These are phyloP conservation scores for Bisporella sp. DNA, from an alignment of 2,329 filamentous ascomycete genomes.

Conservation along the genomic window DNA sequence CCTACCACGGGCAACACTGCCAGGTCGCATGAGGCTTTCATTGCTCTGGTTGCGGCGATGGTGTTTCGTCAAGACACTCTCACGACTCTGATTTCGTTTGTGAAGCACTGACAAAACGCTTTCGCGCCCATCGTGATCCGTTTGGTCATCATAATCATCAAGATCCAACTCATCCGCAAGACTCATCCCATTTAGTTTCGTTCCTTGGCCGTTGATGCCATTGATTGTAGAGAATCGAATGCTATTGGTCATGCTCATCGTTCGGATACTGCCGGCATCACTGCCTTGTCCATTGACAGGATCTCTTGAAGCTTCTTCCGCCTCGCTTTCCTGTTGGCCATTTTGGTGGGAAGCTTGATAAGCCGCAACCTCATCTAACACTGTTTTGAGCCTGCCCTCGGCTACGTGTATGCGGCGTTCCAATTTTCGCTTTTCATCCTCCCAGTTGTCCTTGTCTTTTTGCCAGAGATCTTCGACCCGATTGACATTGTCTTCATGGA, in stretches of 20 bases:
- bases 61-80: conserved; percentile 42
- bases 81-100: conserved; percentile 48
- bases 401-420: conserved; percentile 87
- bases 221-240: conserved; percentile 67
- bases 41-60: conserved; percentile 51
- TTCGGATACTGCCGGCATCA: conserved; percentile 66
- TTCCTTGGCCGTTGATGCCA: conserved; percentile 38
- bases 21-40: conserved; percentile 49
- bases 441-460: conserved; percentile 78
- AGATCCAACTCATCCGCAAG: conserved; percentile 89
- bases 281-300: conserved; percentile 46
- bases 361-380: conserved; percentile 79
- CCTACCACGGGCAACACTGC: conserved; percentile 47
- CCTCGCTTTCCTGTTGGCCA: conserved; percentile 45
- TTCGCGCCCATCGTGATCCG: conserved; percentile 64
- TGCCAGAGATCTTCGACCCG: conserved; percentile 75
- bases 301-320: conserved; percentile 55
- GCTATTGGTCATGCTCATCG: conserved; percentile 66
- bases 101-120: conserved; percentile 51
- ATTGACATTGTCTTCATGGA: conserved; percentile 76
- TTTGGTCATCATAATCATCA: conserved; percentile 64
- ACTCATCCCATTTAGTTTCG: conserved; percentile 61
- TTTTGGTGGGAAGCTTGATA: conserved; percentile 50
- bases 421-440: conserved; percentile 71
- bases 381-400: conserved; percentile 73